Evolutionary conservation across 345 rosid genomes (phyloP).

Genomic region (Salix caprea): DNA sequence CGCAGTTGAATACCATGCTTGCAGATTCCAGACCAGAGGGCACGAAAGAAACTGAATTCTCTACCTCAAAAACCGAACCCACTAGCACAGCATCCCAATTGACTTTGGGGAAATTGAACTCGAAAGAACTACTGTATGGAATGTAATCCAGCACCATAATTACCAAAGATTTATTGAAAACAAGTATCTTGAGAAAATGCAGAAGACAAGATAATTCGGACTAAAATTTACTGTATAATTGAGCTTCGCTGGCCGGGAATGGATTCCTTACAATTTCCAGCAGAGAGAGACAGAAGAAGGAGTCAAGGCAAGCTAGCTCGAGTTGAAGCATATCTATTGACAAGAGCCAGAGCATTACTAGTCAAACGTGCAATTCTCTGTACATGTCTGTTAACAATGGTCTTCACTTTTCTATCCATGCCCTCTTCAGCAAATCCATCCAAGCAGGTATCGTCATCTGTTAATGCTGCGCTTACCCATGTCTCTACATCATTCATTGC

Average conservation of each 20-base stretch:
- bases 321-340: conserved; percentile 43
- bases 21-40: neutral
- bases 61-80: neutral
- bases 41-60: neutral
- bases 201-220: neutral
- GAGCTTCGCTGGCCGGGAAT: neutral
- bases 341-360: conserved; percentile 53
- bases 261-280: neutral
- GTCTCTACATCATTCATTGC: conserved; percentile 39
- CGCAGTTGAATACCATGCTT: neutral
- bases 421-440: conserved; percentile 30
- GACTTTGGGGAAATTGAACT: neutral
- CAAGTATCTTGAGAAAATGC: neutral
- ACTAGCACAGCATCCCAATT: neutral
- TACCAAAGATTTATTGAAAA: neutral
- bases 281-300: neutral
- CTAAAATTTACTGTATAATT: neutral
- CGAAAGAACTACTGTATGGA: neutral
- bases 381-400: conserved; percentile 33
- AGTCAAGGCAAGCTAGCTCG: conserved; percentile 7
- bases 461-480: conserved; percentile 62
- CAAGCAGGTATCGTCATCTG: conserved; percentile 55
- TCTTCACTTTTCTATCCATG: conserved; percentile 22
- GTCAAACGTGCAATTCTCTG: conserved; percentile 42
- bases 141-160: neutral